Evolutionary conservation across 2,329 filamentous ascomycete species (phyloP), one percentile per base, ranked within the genome.

Genomic region (Ramularia collo-cygni): DNA sequence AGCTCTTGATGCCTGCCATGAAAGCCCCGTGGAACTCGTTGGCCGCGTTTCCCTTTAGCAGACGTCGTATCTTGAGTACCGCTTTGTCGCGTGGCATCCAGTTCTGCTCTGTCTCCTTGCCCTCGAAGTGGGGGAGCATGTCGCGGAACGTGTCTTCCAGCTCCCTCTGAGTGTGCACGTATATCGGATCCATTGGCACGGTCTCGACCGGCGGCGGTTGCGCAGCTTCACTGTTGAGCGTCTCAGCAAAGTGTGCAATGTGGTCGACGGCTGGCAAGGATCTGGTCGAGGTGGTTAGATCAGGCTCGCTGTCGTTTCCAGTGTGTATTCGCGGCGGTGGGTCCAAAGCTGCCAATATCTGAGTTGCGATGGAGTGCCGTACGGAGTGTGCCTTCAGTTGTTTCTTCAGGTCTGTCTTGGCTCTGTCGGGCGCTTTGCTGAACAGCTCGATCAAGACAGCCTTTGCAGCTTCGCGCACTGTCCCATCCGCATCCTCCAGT

Each of bases 41-140:
- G 1, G 84, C 77, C 4, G 82, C 84, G 60, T 96, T 96, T 40
- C 90, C 90, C 45, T 83, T 85, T 36, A 86, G 77, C 17, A 95
- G 73, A 48, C 79, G 77, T 37, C 90, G 79, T 35, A 96, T 65
- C 50, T 84, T 89, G 6, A 74, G 75, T 27, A 88, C 75, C 57
- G 77, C 82, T 66, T 90, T 84, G 62, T 96, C 90, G 60, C 90
- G 76, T 52, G 83, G 81, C 54, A 85, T 62, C 90, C 90, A 96
- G 58, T 96, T 96, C 44, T 85, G 79, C 59, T 96, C 90, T 1
- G 83, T 79, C 66, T 96, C 90, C 59, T 74, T 86, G 37, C 89
- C 89, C 51, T 95, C 88, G 47, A 95, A 95, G 59, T 75, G 75
- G 38, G 73, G 72, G 21, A 81, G 71, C 85, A 96, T 95, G 21